Evolutionary conservation across 1,284 basidiomycete species (phyloP).

Genomic region (Macrocybe sp.): DNA sequence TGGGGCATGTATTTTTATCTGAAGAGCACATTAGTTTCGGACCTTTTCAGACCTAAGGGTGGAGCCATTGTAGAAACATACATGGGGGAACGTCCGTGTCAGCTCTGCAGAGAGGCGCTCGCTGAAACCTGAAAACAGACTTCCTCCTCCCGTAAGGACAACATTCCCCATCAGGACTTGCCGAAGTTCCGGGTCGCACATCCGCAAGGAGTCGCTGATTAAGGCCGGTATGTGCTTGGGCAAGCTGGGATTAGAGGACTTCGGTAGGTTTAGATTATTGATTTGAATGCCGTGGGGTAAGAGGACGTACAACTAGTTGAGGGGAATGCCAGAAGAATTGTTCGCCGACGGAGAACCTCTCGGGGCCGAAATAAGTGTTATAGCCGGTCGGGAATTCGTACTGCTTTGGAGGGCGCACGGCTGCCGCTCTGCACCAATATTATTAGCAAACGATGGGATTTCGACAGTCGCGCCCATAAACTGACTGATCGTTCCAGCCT

Average conservation of each 20-base stretch:
- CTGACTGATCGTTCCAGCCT: slow-evolving; percentile 86
- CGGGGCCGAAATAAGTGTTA: slow-evolving; percentile 79
- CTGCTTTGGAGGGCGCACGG: slow-evolving; percentile 49
- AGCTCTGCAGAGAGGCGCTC: slow-evolving; percentile 87
- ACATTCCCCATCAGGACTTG: slow-evolving; percentile 90
- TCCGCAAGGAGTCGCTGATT: slow-evolving; percentile 75
- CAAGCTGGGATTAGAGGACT: slow-evolving; percentile 55
- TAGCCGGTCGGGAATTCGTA: slow-evolving; percentile 98
- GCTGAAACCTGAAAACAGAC: slow-evolving; percentile 79
- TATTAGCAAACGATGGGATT: slow-evolving; percentile 5
- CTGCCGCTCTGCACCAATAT: slow-evolving; percentile 38
- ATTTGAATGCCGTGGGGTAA: not conserved
- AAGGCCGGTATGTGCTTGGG: slow-evolving; percentile 76
- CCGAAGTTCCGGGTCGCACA: slow-evolving; percentile 90
- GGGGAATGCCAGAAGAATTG: slow-evolving; percentile 83
- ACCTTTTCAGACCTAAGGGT: not conserved
- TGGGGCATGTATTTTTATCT: slow-evolving; percentile 86
- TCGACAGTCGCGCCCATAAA: slow-evolving; percentile 2
- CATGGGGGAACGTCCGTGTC: slow-evolving; percentile 72
- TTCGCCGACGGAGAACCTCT: slow-evolving; percentile 85
- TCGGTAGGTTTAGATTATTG: slow-evolving; percentile 1
- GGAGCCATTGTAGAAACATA: slow-evolving; percentile 33
- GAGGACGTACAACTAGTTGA: slow-evolving; percentile 56
- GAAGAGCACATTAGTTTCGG: slow-evolving; percentile 5
- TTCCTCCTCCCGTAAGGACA: slow-evolving; percentile 91